Conservation (phyloP, 306 rosid genomes). For the Castanospermum australe region DNA sequence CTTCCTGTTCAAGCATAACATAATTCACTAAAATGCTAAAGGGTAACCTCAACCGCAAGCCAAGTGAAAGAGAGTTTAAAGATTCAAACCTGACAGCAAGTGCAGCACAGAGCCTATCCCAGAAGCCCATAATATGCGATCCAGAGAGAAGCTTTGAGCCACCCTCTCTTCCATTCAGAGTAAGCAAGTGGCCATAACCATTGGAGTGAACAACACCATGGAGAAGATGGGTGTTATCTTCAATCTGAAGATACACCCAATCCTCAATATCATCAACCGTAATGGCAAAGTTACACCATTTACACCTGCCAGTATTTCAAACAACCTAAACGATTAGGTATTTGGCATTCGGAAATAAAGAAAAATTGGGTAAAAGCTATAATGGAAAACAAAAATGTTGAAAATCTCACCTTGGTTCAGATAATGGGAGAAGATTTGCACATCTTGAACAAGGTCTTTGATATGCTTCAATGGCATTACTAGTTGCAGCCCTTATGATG, state of each 20-base stretch:
- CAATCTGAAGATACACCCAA: constrained; percentile 54
- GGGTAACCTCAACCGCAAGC: background rate
- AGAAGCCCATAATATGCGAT: constrained; percentile 57
- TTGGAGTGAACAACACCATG: constrained; percentile 71
- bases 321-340: background rate
- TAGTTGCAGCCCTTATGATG: constrained; percentile 39
- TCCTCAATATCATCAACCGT: constrained; percentile 54
- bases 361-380: too few relatives aligned
- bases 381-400: background rate
- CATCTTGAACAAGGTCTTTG: constrained; percentile 41
- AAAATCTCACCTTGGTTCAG: constrained; percentile 33
- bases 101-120: constrained; percentile 64
- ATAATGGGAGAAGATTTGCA: constrained; percentile 19
- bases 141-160: constrained; percentile 63
- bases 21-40: background rate
- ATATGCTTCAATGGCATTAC: constrained; percentile 26
- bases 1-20: constrained; percentile 40
- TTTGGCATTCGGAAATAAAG: background rate
- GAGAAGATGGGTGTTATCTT: constrained; percentile 62
- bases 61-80: background rate
- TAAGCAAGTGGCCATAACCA: constrained; percentile 72
- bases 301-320: constrained; percentile 33
- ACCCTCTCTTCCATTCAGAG: constrained; percentile 67
- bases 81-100: constrained; percentile 54
- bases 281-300: constrained; percentile 22